These are phyloP conservation scores for Microdochium trichocladiopsis DNA, from an alignment of 2,329 filamentous ascomycete genomes.

Conservation along the genomic window DNA sequence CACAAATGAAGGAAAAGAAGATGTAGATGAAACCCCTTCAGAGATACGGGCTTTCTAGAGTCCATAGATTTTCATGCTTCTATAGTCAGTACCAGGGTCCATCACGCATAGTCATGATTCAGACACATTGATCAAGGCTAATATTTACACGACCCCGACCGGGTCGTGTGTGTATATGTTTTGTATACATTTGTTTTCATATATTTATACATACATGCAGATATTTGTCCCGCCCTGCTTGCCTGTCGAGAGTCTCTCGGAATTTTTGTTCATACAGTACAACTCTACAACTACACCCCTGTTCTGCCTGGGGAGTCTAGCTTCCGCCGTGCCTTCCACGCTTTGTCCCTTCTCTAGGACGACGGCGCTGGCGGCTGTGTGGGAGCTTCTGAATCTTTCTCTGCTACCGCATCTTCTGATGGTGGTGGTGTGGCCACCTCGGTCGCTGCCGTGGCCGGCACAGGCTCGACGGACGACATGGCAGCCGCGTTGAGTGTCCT, in stretches of 20 bases:
- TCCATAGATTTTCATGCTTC: too few relatives aligned
- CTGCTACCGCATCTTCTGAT: background rate
- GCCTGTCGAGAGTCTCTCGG: too few relatives aligned
- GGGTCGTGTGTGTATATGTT: too few relatives aligned
- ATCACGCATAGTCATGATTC: background rate
- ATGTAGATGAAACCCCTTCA: too few relatives aligned
- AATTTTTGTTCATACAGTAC: too few relatives aligned
- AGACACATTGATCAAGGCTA: too few relatives aligned
- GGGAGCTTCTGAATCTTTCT: background rate
- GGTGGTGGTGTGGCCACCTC: background rate
- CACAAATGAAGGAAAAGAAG: too few relatives aligned
- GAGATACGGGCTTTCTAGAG: too few relatives aligned
- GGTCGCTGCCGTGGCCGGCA: background rate
- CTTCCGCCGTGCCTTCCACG: background rate
- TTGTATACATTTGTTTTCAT: constrained; percentile 20
- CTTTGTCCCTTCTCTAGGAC: constrained; percentile 4
- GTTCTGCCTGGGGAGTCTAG: too few relatives aligned
- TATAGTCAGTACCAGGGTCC: background rate
- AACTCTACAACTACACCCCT: too few relatives aligned
- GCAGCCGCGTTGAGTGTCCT: constrained; percentile 28
- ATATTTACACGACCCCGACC: too few relatives aligned
- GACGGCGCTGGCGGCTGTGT: constrained; percentile 9
- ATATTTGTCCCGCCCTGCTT: background rate
- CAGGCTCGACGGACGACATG: constrained; percentile 11
- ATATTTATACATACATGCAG: constrained; percentile 5